These are phyloP conservation scores for Simplicillium aogashimaense DNA, from an alignment of 2,329 filamentous ascomycete species.

Conservation along the genomic window DNA sequence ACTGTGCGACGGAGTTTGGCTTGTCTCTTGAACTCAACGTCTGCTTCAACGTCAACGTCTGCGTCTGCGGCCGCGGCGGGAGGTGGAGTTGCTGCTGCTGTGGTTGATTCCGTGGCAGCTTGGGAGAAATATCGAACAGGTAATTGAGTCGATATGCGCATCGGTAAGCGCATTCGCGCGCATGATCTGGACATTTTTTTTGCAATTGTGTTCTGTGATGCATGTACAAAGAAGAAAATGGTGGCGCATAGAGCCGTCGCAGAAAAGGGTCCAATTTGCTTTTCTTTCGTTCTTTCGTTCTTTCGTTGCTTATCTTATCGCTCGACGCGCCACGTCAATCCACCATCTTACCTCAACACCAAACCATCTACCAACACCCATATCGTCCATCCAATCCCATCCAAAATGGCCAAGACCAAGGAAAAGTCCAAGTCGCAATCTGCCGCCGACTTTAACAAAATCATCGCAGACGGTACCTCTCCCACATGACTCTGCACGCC, in stretches of 20 bases:
- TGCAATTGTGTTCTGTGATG: too few species aligned
- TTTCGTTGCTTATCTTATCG: conserved; percentile 1
- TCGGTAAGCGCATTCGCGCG: too few species aligned
- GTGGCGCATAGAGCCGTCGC: too few species aligned
- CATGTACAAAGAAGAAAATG: too few species aligned
- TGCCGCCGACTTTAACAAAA: conserved; percentile 10
- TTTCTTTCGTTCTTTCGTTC: neutral
- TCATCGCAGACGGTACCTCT: conserved; percentile 8
- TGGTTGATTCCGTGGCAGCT: too few species aligned
- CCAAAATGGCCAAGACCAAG: neutral
- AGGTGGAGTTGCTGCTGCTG: too few species aligned
- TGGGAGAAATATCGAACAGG: too few species aligned
- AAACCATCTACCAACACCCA: neutral
- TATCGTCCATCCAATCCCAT: neutral
- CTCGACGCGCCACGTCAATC: neutral
- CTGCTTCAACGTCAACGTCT: neutral
- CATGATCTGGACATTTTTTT: too few species aligned
- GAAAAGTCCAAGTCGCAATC: conserved; percentile 5
- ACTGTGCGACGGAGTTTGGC: conserved; percentile 11
- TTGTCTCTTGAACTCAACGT: conserved; percentile 2
- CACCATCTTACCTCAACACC: neutral
- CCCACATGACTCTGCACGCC: neutral
- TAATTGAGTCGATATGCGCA: too few species aligned
- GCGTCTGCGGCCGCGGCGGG: too few species aligned
- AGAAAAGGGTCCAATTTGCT: neutral